Percentiles rank a stretch among this genome's conserved stretches.
Evolutionary conservation across 1,284 basidiomycete species (phyloP).

Genomic region (Pyrrhoderma lamaoense): DNA sequence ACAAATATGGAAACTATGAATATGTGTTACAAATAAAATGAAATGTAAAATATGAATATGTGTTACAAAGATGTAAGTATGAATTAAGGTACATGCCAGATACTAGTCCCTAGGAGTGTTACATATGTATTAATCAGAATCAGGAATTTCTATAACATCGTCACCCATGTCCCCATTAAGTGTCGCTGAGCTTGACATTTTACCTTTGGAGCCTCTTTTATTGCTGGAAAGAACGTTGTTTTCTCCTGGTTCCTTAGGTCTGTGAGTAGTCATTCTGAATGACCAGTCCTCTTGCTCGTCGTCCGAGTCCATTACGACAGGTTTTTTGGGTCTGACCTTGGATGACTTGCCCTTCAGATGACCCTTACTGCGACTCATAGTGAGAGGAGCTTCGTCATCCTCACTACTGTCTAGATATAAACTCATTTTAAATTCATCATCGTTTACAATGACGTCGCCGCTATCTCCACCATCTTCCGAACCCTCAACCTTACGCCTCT

Average conservation of each 20-base stretch:
- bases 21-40: too few relatives aligned
- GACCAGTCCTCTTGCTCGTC: constrained; percentile 19
- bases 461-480: constrained; percentile 13
- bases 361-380: constrained; percentile 13
- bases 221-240: background rate
- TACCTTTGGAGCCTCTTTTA: too few relatives aligned
- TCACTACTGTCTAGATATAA: constrained; percentile 25
- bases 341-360: too few relatives aligned
- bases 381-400: constrained; percentile 21
- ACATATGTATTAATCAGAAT: constrained; percentile 6
- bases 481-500: constrained; percentile 14
- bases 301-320: too few relatives aligned
- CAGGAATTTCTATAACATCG: constrained; percentile 17
- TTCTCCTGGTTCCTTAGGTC: background rate
- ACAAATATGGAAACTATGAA: background rate
- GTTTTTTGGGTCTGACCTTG: too few relatives aligned
- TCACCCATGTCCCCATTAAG: background rate
- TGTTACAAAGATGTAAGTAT: too few relatives aligned
- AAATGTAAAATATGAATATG: too few relatives aligned
- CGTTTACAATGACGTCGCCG: background rate
- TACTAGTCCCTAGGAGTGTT: too few relatives aligned
- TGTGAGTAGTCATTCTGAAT: constrained; percentile 6
- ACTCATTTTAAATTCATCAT: constrained; percentile 20
- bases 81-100: too few relatives aligned
- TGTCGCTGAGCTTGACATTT: background rate